Evolutionary conservation across 306 rosid genomes (phyloP), one percentile per base, ranked within the genome.

Genomic region (Comarum palustre): DNA sequence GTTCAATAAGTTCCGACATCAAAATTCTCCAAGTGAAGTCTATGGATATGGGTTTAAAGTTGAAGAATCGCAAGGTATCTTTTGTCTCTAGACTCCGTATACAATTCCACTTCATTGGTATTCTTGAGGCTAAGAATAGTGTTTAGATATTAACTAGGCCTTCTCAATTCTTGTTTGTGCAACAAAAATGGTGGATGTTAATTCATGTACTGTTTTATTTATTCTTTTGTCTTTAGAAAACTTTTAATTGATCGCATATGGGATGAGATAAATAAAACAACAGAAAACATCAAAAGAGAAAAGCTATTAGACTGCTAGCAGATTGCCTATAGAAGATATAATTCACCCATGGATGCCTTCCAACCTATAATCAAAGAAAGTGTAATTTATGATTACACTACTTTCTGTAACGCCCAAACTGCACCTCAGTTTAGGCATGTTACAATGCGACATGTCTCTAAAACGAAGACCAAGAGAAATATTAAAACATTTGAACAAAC

Each of bases 11-110:
- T 84, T 88, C 99, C 54, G 99, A 94, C 83, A 94, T 94, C 78
- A 94, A 91, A 77, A 82, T 94, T 75, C 96, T 94, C 69, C 99
- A 94, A 73, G 98, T 91, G 91, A 94, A 91, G 85, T 94, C 98
- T 73, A 87, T 91, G 97, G 98, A 91, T 80, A 94, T 94, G 97
- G 96, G 97, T 65, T 77, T 91, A 76, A 84, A 90, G 88, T 90
- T 94, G 72, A 94, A 94, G 91, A 94, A 94, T 85, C 99, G 99
- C 80, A 94, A 94, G 99, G 98, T 93, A 89, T 60, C 76, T 39
- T 61, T 65, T 27, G 50, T 78, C 69, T 39, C 22, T 32, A 19
- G 42, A 66, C 31, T 54, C 59, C 20, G 8, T 32, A 7, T 54
- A 22, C 11, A 29, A 45, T 41, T 80, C 34, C 22, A 20, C 27